Evolutionary conservation across 2,329 filamentous ascomycete species (phyloP).

Genomic region (Fusarium sororula): DNA sequence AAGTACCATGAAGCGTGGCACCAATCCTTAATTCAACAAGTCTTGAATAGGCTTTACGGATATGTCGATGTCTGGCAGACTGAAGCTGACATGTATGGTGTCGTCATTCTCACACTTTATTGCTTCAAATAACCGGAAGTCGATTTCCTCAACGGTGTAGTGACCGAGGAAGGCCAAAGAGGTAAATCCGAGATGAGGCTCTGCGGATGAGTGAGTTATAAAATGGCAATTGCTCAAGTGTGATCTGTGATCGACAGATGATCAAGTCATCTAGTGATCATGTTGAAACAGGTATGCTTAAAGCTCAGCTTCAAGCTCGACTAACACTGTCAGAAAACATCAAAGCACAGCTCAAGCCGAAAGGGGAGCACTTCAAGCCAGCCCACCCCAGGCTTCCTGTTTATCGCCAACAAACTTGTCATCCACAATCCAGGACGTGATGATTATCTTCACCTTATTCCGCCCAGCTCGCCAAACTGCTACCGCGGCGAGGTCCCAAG

Average conservation of each 20-base stretch:
- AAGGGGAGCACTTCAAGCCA: conserved; percentile 16
- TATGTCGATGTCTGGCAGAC: conserved; percentile 10
- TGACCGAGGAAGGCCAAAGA: conserved; percentile 36
- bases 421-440: conserved; percentile 24
- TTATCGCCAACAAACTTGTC: conserved; percentile 50
- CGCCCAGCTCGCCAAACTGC: conserved; percentile 33
- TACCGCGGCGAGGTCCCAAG: conserved; percentile 45
- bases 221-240: conserved; percentile 12
- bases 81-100: conserved; percentile 26
- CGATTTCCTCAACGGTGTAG: neutral
- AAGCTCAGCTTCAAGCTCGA: neutral
- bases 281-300: conserved; percentile 19
- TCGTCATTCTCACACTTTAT: conserved; percentile 27
- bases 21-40: conserved; percentile 2
- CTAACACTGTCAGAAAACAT: conserved; percentile 21
- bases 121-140: neutral
- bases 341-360: conserved; percentile 1
- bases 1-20: conserved; percentile 22
- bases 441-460: conserved; percentile 41
- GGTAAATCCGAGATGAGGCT: conserved; percentile 33
- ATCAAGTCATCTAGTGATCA: neutral
- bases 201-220: conserved; percentile 30
- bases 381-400: conserved; percentile 47
- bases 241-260: neutral
- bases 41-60: neutral